Percentiles rank a stretch among this genome's conserved stretches.
These are phyloP conservation scores for Albophoma yamanashiensis DNA, from an alignment of 2,329 filamentous ascomycete species.

Conservation along the genomic window DNA sequence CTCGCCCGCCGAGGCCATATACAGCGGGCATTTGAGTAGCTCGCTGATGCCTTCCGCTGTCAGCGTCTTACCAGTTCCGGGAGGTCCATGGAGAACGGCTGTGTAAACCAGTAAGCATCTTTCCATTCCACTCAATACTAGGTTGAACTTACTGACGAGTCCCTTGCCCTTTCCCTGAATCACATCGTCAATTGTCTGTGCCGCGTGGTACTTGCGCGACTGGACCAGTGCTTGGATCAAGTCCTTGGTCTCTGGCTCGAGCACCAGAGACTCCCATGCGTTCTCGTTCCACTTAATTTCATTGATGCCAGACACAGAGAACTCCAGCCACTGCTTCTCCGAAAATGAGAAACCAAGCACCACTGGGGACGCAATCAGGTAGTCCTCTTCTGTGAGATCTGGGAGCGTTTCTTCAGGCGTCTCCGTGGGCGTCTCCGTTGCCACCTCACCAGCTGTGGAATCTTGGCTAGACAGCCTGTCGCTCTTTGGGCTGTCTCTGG, in stretches of 20 bases:
- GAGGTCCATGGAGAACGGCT: conserved; percentile 71
- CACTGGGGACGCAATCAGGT: conserved; percentile 72
- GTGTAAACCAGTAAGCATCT: background rate
- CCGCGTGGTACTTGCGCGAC: conserved; percentile 71
- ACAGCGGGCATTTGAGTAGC: conserved; percentile 68
- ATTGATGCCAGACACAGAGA: conserved; percentile 66
- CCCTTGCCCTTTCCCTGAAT: conserved; percentile 80
- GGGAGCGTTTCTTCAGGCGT: conserved; percentile 6
- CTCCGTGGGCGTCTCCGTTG: conserved; percentile 3
- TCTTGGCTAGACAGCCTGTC: background rate
- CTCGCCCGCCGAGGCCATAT: conserved; percentile 75
- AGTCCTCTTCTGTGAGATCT: conserved; percentile 52
- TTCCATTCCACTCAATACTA: background rate
- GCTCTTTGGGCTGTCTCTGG: conserved; percentile 9
- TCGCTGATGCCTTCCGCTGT: conserved; percentile 83
- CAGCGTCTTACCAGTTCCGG: conserved; percentile 80
- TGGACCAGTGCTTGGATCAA: conserved; percentile 70
- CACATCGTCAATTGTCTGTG: conserved; percentile 73
- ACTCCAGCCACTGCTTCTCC: conserved; percentile 86
- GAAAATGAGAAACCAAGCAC: conserved; percentile 80
- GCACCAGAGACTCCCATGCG: conserved; percentile 73
- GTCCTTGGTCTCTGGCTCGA: conserved; percentile 49
- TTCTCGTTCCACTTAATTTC: conserved; percentile 79
- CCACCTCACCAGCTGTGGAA: conserved; percentile 1
- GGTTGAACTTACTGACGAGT: conserved; percentile 46